These are phyloP conservation scores for Cucumis sativus DNA, from an alignment of 306 rosid species.

Conservation along the genomic window Cucumber_9930_V3 NC_026657.2:23892001-23892500, in stretches of 20 bases:
- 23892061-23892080: neutral
- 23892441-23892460: constrained; percentile 72
- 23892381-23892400: neutral
- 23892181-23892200: neutral
- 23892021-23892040: neutral
- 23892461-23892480: constrained; percentile 40
- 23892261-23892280: neutral
- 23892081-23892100: neutral
- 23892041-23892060: neutral
- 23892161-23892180: neutral
- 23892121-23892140: neutral
- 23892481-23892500: constrained; percentile 58
- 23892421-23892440: constrained; percentile 85
- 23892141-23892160: neutral
- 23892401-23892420: constrained; percentile 86
- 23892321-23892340: neutral
- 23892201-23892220: neutral
- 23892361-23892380: neutral
- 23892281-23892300: neutral
- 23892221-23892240: neutral
- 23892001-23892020: neutral
- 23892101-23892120: neutral
- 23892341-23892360: neutral
- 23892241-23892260: neutral
- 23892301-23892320: neutral